Conservation (phyloP, 2,329 filamentous ascomycete species). For the Annulohypoxylon truncatum region DNA sequence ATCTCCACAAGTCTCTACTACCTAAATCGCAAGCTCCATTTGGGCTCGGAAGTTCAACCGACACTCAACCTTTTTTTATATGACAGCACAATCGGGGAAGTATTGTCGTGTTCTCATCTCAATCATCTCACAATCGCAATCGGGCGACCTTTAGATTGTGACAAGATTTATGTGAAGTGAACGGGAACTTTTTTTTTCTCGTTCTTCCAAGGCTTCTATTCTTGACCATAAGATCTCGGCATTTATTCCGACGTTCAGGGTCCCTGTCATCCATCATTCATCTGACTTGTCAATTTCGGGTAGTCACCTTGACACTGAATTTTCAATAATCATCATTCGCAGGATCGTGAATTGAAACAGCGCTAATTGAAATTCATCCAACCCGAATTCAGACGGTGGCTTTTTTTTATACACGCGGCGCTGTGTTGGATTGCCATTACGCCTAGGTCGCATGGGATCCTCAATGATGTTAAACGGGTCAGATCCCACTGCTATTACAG, state of each 20-base stretch:
- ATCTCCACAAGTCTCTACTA: conserved; percentile 34
- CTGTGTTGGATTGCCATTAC: conserved; percentile 6
- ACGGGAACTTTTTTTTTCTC: not conserved
- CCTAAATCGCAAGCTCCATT: conserved; percentile 33
- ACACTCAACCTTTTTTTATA: conserved; percentile 24
- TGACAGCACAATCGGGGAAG: conserved; percentile 19
- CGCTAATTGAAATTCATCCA: not conserved
- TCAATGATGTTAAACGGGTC: conserved; percentile 44
- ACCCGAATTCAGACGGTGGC: not conserved
- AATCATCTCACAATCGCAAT: not conserved
- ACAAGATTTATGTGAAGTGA: conserved; percentile 8
- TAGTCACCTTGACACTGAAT: not conserved
- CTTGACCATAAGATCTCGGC: not conserved
- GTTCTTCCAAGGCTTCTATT: not conserved
- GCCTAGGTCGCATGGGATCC: conserved; percentile 28
- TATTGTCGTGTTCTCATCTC: conserved; percentile 24
- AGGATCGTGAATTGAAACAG: not conserved
- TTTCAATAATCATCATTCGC: not conserved
- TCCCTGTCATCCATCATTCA: not conserved
- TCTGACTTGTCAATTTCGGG: conserved; percentile 7
- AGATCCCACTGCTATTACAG: conserved; percentile 32
- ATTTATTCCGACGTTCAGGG: conserved; percentile 4
- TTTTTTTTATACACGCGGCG: not conserved
- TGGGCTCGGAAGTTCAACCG: conserved; percentile 36
- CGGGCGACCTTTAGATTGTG: not conserved